Conservation (phyloP, 768 basidiomycete species). For the Boletus rubescentipes region DNA sequence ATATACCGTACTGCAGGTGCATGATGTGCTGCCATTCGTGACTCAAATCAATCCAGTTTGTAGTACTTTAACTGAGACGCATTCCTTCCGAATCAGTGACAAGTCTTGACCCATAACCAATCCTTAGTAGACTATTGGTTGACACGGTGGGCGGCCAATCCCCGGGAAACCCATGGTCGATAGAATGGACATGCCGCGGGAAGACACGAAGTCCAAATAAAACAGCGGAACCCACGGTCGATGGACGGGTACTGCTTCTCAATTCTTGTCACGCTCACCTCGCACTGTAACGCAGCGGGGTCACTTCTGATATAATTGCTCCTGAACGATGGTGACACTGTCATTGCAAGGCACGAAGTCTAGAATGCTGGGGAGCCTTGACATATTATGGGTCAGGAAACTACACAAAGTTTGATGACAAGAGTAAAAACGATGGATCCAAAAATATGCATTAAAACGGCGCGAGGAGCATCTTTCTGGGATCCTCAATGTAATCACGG, state of each 20-base stretch:
- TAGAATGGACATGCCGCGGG: background rate
- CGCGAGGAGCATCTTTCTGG: constrained; percentile 83
- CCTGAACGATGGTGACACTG: background rate
- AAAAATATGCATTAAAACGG: constrained; percentile 12
- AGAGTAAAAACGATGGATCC: background rate
- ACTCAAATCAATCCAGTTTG: no score
- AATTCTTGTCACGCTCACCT: no score
- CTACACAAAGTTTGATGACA: constrained; percentile 5
- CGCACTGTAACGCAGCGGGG: no score
- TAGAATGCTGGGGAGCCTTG: constrained; percentile 5
- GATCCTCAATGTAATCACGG: constrained; percentile 93
- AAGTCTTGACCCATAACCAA: no score
- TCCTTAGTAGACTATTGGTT: no score
- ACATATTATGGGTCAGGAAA: constrained; percentile 12
- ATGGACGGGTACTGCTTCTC: background rate
- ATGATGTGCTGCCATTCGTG: no score
- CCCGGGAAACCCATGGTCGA: background rate
- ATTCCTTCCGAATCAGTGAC: no score
- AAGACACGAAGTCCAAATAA: background rate
- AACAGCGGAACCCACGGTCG: background rate
- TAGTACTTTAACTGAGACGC: no score
- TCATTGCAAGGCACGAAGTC: constrained; percentile 1
- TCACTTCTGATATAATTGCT: background rate
- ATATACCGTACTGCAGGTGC: no score
- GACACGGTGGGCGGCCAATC: no score